Percentiles rank a stretch among this genome's conserved stretches.
phyloP scores from a whole-genome alignment of 2,329 filamentous ascomycete species.

The Aspergillus sp. region DNA sequence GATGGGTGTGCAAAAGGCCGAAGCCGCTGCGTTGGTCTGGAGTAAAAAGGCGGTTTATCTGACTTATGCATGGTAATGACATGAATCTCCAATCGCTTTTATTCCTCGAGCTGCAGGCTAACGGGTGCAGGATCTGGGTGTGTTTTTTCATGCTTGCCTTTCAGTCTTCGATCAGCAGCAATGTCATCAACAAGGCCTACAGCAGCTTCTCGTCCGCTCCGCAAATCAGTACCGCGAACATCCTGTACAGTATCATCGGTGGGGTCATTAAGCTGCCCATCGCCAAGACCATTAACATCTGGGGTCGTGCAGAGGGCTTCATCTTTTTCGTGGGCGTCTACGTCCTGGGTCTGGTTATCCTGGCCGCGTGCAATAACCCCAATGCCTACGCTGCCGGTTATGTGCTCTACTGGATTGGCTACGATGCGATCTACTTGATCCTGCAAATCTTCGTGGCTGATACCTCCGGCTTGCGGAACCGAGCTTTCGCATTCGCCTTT shows the following conservation, averaged over 20 bases:
- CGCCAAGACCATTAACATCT: constrained; percentile 55
- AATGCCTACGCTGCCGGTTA: constrained; percentile 56
- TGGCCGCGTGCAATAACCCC: constrained; percentile 54
- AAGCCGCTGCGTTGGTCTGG: constrained; percentile 37
- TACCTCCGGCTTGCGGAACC: constrained; percentile 52
- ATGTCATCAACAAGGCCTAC: constrained; percentile 44
- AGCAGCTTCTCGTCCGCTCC: constrained; percentile 45
- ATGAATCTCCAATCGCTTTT: too few relatives aligned
- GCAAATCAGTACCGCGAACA: constrained; percentile 44
- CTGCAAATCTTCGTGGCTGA: constrained; percentile 56
- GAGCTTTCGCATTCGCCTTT: constrained; percentile 54
- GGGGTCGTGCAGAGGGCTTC: constrained; percentile 54
- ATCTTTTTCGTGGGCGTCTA: constrained; percentile 42
- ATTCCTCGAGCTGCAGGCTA: neutral
- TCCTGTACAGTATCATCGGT: constrained; percentile 49
- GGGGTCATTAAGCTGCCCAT: constrained; percentile 54
- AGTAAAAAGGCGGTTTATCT: constrained; percentile 22
- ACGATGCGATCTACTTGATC: constrained; percentile 48
- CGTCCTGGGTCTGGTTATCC: constrained; percentile 49
- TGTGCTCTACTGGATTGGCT: constrained; percentile 54
- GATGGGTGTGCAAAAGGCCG: constrained; percentile 23
- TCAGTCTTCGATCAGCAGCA: constrained; percentile 34
- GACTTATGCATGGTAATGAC: constrained; percentile 29
- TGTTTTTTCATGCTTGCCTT: constrained; percentile 40
- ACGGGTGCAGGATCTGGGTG: constrained; percentile 35